Evolutionary conservation across 139 green algal species (phyloP), one percentile per base, ranked within the genome.

Genomic region (Closterium sp.): DNA sequence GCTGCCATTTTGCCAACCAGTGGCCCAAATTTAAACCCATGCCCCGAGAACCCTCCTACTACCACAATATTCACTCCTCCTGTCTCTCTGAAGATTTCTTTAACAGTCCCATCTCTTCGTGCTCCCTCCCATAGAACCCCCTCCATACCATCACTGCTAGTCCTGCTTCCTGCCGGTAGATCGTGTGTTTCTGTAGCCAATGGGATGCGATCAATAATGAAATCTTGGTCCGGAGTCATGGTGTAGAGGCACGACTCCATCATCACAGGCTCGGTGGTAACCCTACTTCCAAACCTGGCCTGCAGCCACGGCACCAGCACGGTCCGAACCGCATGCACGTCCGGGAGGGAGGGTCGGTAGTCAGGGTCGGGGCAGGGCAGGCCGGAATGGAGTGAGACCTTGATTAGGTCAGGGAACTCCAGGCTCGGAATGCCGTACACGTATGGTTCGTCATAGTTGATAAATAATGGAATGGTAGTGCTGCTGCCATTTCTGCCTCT

Each of bases 141-240:
- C 17, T 79, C 62, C 62, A 13, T 79, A 27, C 38, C 38, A 9
- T 50, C 7, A 50, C 38, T 50, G 38, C 38, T 50, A 50, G 38
- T 13, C 38, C 38, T 50, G 38, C 38, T 50, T 24, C 27, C 62
- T 79, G 10, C 62, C 11, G 17, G 13, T 21, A 24, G 10, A 24
- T 13, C 50, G 11, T 10, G 13, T 10, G 24, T 13, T 79, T 13
- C 62, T 79, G 62, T 27, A 27, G 62, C 62, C 19, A 90, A 29
- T 30, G 91, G 87, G 24, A 94, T 32, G n/a, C 38, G 88, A 70
- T 94, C 92, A 9, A 94, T 30, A 10, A 94, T 91, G 32, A 94
- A 94, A 34, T 94, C 92, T 70, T 94, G 89, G 86, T 94, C 92
- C 19, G 92, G 92, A 21, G 92, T 94, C 92, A 94, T 94, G 85